phyloP scores from a whole-genome alignment of 345 rosid genomes.

The Viola odorata region DNA sequence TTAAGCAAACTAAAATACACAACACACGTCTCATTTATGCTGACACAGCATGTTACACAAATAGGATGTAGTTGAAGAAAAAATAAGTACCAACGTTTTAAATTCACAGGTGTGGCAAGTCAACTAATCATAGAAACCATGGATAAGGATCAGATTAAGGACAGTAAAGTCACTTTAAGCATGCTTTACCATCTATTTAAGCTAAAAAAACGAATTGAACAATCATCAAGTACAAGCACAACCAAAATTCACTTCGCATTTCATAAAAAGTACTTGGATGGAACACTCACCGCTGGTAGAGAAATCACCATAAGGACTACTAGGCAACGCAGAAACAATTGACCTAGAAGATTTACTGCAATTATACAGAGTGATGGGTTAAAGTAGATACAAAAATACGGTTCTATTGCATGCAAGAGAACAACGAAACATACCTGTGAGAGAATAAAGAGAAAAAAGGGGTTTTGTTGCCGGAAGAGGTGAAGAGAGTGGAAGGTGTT shows the following conservation, averaged over 20 bases:
- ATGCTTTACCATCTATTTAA: not conserved
- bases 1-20: not conserved
- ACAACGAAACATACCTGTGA: conserved; percentile 25
- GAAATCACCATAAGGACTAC: conserved; percentile 36
- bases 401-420: not conserved
- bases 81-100: not conserved
- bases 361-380: conserved; percentile 1
- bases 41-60: too few species aligned
- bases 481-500: conserved; percentile 26
- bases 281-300: conserved; percentile 21
- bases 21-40: not conserved
- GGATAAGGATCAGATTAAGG: not conserved
- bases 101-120: not conserved
- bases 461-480: conserved; percentile 24
- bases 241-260: not conserved
- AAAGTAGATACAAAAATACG: not conserved
- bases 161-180: not conserved
- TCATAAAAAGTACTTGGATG: not conserved
- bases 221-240: not conserved
- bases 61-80: too few species aligned
- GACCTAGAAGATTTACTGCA: conserved; percentile 33
- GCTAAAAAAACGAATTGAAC: not conserved
- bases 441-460: conserved; percentile 22
- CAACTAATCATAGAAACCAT: not conserved
- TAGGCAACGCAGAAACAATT: conserved; percentile 35